Percentiles rank a stretch among this genome's conserved stretches.
Conservation (phyloP, 2,329 filamentous ascomycete genomes). For the Fusarium fracticaudum region DNA sequence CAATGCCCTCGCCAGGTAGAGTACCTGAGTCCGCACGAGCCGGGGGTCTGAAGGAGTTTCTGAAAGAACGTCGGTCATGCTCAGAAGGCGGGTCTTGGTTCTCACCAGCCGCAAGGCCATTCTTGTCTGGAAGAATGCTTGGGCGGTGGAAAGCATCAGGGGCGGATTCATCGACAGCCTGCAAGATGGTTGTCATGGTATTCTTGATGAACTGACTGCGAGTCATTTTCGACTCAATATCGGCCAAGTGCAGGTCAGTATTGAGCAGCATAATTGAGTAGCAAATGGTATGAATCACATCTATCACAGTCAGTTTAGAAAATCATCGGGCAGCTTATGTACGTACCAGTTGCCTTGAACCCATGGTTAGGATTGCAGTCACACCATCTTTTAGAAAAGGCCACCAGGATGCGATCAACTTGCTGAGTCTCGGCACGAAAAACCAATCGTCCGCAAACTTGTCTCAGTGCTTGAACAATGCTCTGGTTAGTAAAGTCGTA, state of each 20-base stretch:
- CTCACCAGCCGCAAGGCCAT: slow-evolving; percentile 47
- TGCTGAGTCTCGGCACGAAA: slow-evolving; percentile 95
- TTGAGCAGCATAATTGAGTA: slow-evolving; percentile 96
- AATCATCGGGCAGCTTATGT: neutral
- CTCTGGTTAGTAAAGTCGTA: slow-evolving; percentile 88
- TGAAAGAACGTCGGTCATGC: slow-evolving; percentile 52
- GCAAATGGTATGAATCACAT: slow-evolving; percentile 96
- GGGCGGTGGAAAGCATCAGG: slow-evolving; percentile 72
- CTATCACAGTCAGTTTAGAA: slow-evolving; percentile 57
- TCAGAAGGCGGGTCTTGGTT: slow-evolving; percentile 49
- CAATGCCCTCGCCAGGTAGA: slow-evolving; percentile 49
- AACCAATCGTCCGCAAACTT: slow-evolving; percentile 82
- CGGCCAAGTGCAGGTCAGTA: slow-evolving; percentile 93
- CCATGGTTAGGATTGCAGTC: slow-evolving; percentile 92
- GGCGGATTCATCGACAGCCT: slow-evolving; percentile 77
- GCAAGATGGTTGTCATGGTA: slow-evolving; percentile 87
- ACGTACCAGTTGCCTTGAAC: slow-evolving; percentile 85
- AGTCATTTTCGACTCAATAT: slow-evolving; percentile 98
- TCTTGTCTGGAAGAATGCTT: slow-evolving; percentile 62
- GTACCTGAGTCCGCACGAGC: slow-evolving; percentile 55
- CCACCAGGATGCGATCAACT: slow-evolving; percentile 91
- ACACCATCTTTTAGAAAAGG: slow-evolving; percentile 91
- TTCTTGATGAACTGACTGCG: slow-evolving; percentile 95
- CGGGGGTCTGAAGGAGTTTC: slow-evolving; percentile 62
- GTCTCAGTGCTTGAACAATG: slow-evolving; percentile 80